These are phyloP conservation scores for Globisporangium apiculatum DNA, from an alignment of 352 stramenopile species.

Conservation along the genomic window DNA sequence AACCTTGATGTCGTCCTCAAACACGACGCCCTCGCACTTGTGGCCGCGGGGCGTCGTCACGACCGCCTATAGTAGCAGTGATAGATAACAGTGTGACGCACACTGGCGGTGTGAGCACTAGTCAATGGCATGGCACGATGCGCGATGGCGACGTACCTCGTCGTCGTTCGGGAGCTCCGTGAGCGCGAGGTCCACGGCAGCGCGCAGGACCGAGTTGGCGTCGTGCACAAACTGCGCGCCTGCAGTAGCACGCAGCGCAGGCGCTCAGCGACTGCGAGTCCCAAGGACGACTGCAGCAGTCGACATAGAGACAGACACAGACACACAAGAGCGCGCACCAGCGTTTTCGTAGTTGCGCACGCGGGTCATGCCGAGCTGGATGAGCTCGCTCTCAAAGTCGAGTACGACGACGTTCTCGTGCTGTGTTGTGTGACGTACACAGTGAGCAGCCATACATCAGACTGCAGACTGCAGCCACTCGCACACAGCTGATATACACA, in stretches of 20 bases:
- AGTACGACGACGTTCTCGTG: slow-evolving; percentile 84
- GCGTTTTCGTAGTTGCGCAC: slow-evolving; percentile 70
- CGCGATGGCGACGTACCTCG: slow-evolving; percentile 27
- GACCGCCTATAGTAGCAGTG: slow-evolving; percentile 34
- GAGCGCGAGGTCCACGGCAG: slow-evolving; percentile 60
- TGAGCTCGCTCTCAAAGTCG: slow-evolving; percentile 79
- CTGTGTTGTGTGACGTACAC: slow-evolving; percentile 17
- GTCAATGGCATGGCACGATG: not conserved
- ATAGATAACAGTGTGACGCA: not conserved
- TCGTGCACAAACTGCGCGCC: slow-evolving; percentile 64
- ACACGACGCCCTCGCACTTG: slow-evolving; percentile 59
- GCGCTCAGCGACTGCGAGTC: no score
- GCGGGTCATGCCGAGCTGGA: slow-evolving; percentile 76
- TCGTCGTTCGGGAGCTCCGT: slow-evolving; percentile 79
- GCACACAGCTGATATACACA: no score
- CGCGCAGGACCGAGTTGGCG: slow-evolving; percentile 62
- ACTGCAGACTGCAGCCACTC: no score
- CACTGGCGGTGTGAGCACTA: not conserved
- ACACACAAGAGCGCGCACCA: slow-evolving; percentile 16
- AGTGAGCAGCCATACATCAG: no score
- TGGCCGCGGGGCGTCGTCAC: slow-evolving; percentile 71
- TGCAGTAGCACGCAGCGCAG: slow-evolving; percentile 6
- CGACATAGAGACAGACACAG: no score
- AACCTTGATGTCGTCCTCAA: slow-evolving; percentile 76
- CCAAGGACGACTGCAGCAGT: no score